These are phyloP conservation scores for Penicillium cataractarum DNA, from an alignment of 495 filamentous ascomycete genomes.

Conservation along the genomic window DNA sequence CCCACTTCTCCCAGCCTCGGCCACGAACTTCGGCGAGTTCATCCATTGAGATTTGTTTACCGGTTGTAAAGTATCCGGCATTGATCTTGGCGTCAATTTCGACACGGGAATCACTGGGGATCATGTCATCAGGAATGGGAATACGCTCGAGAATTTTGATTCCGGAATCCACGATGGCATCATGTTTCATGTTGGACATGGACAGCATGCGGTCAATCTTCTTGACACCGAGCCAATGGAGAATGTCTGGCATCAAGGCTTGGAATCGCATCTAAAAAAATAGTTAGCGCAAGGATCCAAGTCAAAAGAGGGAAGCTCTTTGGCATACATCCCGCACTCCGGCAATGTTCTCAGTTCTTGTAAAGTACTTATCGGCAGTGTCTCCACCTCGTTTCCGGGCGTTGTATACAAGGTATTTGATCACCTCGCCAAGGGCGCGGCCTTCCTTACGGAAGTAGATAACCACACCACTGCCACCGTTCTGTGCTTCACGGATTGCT, in stretches of 20 bases:
- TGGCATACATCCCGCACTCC: slow-evolving; percentile 74
- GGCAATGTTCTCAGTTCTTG: slow-evolving; percentile 94
- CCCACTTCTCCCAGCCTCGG: slow-evolving; percentile 86
- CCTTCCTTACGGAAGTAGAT: slow-evolving; percentile 99
- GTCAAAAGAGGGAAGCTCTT: background rate
- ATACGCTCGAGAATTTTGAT: slow-evolving; percentile 93
- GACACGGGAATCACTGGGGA: slow-evolving; percentile 91
- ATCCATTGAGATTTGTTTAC: slow-evolving; percentile 83
- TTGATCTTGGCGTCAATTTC: slow-evolving; percentile 99
- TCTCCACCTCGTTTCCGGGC: slow-evolving; percentile 80
- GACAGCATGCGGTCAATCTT: slow-evolving; percentile 99
- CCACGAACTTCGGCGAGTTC: slow-evolving; percentile 85
- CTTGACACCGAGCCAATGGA: slow-evolving; percentile 97
- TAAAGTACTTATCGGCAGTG: slow-evolving; percentile 95
- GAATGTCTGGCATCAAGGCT: slow-evolving; percentile 97
- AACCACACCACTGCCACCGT: slow-evolving; percentile 91
- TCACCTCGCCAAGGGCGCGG: slow-evolving; percentile 93
- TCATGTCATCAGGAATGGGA: slow-evolving; percentile 91
- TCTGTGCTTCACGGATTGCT: slow-evolving; percentile 94
- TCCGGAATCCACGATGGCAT: slow-evolving; percentile 94
- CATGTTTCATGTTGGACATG: slow-evolving; percentile 99
- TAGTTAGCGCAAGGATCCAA: background rate
- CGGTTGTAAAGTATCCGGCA: slow-evolving; percentile 93
- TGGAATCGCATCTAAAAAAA: slow-evolving; percentile 85
- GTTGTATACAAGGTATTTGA: slow-evolving; percentile 97